A percentile compares a stretch with the other conserved stretches of the same genome.
Evolutionary conservation across 225 moss, liverwort and hornwort genomes (phyloP).

Genomic region (Asterella californica): DNA sequence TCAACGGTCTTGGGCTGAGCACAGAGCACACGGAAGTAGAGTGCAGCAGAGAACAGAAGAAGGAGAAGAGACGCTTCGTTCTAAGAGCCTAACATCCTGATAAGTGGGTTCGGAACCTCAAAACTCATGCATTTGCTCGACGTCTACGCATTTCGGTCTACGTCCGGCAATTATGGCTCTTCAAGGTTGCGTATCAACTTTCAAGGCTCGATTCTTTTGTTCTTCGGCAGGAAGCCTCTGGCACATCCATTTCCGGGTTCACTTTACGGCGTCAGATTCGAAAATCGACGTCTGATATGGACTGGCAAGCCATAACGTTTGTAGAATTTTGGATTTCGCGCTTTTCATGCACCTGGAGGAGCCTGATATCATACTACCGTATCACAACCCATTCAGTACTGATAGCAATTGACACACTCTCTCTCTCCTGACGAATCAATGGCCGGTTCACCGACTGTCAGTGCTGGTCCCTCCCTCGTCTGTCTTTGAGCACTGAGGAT

Average conservation of each 20-base stretch:
- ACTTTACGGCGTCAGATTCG: background rate
- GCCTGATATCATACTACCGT: background rate
- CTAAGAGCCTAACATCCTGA: background rate
- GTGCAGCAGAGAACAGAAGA: too few relatives aligned
- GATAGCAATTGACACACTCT: background rate
- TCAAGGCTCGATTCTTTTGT: background rate
- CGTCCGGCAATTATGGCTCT: background rate
- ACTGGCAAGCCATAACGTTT: too few relatives aligned
- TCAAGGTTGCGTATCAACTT: too few relatives aligned
- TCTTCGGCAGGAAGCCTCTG: background rate
- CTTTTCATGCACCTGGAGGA: background rate
- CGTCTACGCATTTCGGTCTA: background rate
- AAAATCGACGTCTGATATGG: background rate
- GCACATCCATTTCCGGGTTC: too few relatives aligned
- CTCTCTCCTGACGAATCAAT: background rate
- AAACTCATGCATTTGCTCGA: background rate
- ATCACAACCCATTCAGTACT: background rate
- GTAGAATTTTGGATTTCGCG: background rate
- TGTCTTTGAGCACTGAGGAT: too few relatives aligned
- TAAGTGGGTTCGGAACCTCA: background rate
- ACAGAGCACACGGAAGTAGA: background rate
- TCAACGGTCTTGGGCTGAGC: background rate
- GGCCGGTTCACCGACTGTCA: too few relatives aligned
- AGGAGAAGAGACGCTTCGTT: background rate
- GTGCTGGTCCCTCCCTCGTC: too few relatives aligned